These are phyloP conservation scores for Arachis stenosperma DNA, from an alignment of 306 rosid species.

Conservation along the genomic window DNA sequence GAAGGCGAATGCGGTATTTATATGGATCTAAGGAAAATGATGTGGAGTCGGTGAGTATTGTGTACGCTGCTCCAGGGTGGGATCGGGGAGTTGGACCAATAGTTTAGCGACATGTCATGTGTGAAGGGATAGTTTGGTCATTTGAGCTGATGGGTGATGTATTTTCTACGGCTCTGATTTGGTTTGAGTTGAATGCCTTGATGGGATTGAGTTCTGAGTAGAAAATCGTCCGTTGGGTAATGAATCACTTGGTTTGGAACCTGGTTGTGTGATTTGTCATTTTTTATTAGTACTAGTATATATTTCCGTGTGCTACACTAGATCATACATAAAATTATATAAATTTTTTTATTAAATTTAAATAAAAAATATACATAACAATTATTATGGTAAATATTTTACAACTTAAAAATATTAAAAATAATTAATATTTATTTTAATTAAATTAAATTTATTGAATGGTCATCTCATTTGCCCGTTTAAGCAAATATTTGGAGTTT, in stretches of 20 bases:
- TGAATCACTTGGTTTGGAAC: not conserved
- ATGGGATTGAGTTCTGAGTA: not conserved
- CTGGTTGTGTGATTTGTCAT: no score
- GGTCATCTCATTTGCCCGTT: no score
- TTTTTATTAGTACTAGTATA: no score
- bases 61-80: not conserved
- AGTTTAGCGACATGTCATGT: not conserved
- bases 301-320: no score
- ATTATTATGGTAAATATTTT: no score
- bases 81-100: not conserved
- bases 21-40: conserved; percentile 32
- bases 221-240: not conserved
- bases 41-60: not conserved
- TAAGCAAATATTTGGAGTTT: no score
- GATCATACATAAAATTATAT: no score
- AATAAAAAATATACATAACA: no score
- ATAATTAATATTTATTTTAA: no score
- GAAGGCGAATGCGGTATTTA: conserved; percentile 26
- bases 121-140: not conserved
- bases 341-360: no score
- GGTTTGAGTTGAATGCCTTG: not conserved
- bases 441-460: no score
- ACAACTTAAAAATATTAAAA: no score
- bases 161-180: not conserved
- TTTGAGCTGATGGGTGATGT: not conserved